Conservation (phyloP, 495 filamentous ascomycete species). For the Pyrenopolyporus hunteri region DNA sequence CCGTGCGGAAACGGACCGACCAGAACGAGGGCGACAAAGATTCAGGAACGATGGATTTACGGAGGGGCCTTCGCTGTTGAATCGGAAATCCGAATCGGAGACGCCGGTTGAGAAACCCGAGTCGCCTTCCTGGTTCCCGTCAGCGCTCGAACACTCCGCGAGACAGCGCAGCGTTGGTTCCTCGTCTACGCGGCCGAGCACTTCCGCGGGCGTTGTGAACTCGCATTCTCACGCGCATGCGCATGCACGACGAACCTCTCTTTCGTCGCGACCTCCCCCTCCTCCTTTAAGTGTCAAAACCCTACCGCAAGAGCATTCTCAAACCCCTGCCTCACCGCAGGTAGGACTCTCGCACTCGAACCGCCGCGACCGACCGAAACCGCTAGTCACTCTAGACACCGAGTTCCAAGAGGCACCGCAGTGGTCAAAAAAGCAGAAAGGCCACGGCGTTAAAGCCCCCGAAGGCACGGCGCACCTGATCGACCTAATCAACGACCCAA, state of each 20-base stretch:
- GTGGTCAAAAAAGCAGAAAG: slow-evolving; percentile 62
- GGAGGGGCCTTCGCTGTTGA: slow-evolving; percentile 58
- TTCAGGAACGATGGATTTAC: slow-evolving; percentile 49
- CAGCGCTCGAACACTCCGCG: slow-evolving; percentile 51
- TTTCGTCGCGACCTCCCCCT: slow-evolving; percentile 31
- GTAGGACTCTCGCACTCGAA: slow-evolving; percentile 21
- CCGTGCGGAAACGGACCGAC: slow-evolving; percentile 31
- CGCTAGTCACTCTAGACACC: slow-evolving; percentile 78
- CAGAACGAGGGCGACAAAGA: slow-evolving; percentile 27
- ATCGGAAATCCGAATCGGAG: slow-evolving; percentile 35
- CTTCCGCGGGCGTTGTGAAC: slow-evolving; percentile 23
- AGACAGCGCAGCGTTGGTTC: slow-evolving; percentile 38
- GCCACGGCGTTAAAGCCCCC: slow-evolving; percentile 69
- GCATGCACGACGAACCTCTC: slow-evolving; percentile 25
- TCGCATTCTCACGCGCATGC: slow-evolving; percentile 19
- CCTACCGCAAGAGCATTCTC: slow-evolving; percentile 17
- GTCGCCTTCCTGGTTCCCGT: slow-evolving; percentile 52
- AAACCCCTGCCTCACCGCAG: slow-evolving; percentile 30
- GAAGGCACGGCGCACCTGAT: slow-evolving; percentile 63
- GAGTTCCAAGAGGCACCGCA: slow-evolving; percentile 78
- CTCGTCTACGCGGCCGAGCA: slow-evolving; percentile 28
- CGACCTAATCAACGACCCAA: slow-evolving; percentile 50
- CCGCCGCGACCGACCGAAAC: slow-evolving; percentile 44
- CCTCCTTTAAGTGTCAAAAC: slow-evolving; percentile 19
- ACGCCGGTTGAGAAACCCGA: slow-evolving; percentile 21